Conservation (phyloP, 83 land plant genomes). For the Isoetes engelmannii region DNA sequence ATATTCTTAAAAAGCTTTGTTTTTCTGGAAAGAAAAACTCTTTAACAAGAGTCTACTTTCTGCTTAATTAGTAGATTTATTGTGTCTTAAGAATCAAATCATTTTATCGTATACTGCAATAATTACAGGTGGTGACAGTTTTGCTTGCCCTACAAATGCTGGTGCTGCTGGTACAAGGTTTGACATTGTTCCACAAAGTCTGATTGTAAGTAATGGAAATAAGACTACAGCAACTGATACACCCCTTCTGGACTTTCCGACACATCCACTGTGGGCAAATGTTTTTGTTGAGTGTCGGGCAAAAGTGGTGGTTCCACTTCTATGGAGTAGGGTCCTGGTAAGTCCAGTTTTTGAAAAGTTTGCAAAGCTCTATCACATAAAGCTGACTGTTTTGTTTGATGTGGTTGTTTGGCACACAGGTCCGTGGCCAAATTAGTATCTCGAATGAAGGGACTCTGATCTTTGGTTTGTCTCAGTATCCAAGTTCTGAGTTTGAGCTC, state of each 20-base stretch:
- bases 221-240: conserved; percentile 81
- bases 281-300: conserved; percentile 63
- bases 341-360: conserved; percentile 3
- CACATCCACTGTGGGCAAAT: conserved; percentile 83
- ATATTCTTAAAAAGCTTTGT: background rate
- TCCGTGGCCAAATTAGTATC: conserved; percentile 66
- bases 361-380: background rate
- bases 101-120: background rate
- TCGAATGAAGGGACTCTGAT: conserved; percentile 55
- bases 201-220: conserved; percentile 67
- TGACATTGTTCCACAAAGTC: conserved; percentile 67
- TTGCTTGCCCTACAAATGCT: conserved; percentile 67
- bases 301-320: conserved; percentile 78
- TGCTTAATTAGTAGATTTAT: background rate
- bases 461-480: conserved; percentile 80
- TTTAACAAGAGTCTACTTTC: background rate
- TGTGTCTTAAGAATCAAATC: background rate
- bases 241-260: conserved; percentile 75
- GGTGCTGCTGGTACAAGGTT: conserved; percentile 95
- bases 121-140: conserved; percentile 74
- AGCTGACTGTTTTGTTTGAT: background rate
- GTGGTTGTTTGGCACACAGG: conserved; percentile 41
- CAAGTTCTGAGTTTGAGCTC: conserved; percentile 89
- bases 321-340: conserved; percentile 97
- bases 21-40: background rate